Percentiles rank a stretch among this genome's conserved stretches.
phyloP scores from a whole-genome alignment of 768 basidiomycete species.

The Polyporus arcularius region DNA sequence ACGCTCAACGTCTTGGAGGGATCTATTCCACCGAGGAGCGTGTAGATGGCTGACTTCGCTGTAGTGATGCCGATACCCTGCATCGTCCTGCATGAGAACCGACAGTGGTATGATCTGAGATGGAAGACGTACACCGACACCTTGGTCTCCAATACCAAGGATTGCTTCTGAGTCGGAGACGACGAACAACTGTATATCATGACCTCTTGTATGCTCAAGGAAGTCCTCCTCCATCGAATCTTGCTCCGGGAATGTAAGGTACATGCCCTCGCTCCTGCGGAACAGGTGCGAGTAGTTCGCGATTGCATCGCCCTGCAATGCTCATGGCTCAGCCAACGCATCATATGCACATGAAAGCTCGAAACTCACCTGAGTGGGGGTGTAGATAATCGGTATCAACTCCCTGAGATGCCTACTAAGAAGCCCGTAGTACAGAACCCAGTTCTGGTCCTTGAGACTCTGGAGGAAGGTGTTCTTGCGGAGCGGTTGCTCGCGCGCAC shows the following conservation, averaged over 20 bases:
- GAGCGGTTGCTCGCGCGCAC: conserved; percentile 38
- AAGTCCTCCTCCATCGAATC: conserved; percentile 79
- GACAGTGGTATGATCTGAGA: neutral
- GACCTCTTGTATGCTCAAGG: conserved; percentile 61
- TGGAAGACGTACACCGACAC: conserved; percentile 57
- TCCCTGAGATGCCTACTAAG: conserved; percentile 44
- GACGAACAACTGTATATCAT: conserved; percentile 75
- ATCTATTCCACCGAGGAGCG: conserved; percentile 69
- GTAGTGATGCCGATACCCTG: conserved; percentile 61
- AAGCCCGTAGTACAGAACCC: conserved; percentile 78
- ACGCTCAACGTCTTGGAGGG: conserved; percentile 60
- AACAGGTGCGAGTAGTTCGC: conserved; percentile 84
- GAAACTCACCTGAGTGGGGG: conserved; percentile 67
- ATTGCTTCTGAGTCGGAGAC: conserved; percentile 87
- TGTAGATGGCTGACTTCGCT: conserved; percentile 79
- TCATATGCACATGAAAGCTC: neutral
- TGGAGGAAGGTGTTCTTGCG: conserved; percentile 77
- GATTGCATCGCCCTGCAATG: conserved; percentile 72
- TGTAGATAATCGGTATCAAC: conserved; percentile 73
- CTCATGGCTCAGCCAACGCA: neutral
- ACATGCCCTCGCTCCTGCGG: conserved; percentile 76
- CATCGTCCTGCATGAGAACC: neutral
- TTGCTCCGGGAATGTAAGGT: conserved; percentile 58
- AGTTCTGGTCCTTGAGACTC: conserved; percentile 77
- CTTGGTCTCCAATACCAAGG: conserved; percentile 74